Base-by-base conservation (phyloP, 2,329 filamentous ascomycete genomes). In the Epichloe coenophiala region DNA sequence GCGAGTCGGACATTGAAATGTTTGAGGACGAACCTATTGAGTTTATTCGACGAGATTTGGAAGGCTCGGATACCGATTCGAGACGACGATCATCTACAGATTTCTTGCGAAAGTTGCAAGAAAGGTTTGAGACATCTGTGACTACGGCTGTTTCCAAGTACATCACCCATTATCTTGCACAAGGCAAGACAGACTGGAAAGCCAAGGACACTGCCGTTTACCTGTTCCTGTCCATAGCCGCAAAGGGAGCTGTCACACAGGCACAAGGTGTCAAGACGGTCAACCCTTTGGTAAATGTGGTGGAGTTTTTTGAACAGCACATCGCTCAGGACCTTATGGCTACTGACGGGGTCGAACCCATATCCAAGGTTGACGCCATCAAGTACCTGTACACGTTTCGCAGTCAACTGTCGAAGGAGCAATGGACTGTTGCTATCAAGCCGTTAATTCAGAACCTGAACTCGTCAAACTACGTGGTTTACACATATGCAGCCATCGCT, bases 1-100 rank as follows among this genome's bases (percentile, higher is more conserved):
- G 94, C 57, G 93, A 96, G 61, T 93, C 90, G 0, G 94, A 98
- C 57, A 78, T 95, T 50, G 93, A 98, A 65, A 77, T 95, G 57
- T 97, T 98, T 59, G 93, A 98, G 64, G 94, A 98, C 63, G 94
- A 98, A 71, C 93, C 93, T 0, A 98, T 98, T 57, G 93, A 98
- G 67, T 98, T 95, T 64, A 98, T 98, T 62, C 80, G 93, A 55
- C 80, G 89, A 60, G 93, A 98, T 66, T 74, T 98, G 45, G 93
- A 98, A 66, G 93, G 93, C 6, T 96, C 93, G 2, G 93, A 98
- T 67, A 94, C 86, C 50, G 93, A 97, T 64, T 98, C 93, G 1
- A 78, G 93, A 61, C 78, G 93, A 58, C 80, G 93, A 61, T 91
- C 93, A 40, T 90, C 94, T 1, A 97, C 91, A 1, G 93, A 97